A percentile compares a stretch with the other conserved stretches of the same genome.
Conservation (phyloP, 345 rosid genomes). For the Heritiera fomes region DNA sequence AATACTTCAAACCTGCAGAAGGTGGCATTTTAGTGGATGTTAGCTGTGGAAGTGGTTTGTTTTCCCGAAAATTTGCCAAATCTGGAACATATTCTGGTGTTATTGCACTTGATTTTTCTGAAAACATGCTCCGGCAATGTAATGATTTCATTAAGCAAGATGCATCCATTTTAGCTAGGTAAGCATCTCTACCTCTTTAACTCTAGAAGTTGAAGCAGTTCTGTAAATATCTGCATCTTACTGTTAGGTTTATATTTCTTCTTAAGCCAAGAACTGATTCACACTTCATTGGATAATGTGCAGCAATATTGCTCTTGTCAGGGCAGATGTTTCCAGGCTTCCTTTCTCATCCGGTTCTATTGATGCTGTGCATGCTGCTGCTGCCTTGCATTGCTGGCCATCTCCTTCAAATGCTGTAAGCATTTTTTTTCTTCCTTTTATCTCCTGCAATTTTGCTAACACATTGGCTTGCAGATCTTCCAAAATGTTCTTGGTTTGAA, state of each 20-base stretch:
- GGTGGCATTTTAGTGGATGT: conserved; percentile 90
- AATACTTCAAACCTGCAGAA: conserved; percentile 70
- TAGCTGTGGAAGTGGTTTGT: conserved; percentile 95
- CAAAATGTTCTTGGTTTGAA: not conserved
- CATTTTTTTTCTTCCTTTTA: conserved; percentile 11
- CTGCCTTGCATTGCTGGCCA: conserved; percentile 96
- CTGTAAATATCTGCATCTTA: not conserved
- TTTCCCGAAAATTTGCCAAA: conserved; percentile 82
- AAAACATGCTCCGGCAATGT: conserved; percentile 95
- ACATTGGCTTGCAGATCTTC: conserved; percentile 9
- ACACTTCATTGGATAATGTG: conserved; percentile 22
- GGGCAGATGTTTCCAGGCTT: conserved; percentile 91
- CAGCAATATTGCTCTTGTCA: conserved; percentile 84
- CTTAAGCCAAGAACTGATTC: conserved; percentile 21
- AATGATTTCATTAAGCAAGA: conserved; percentile 79
- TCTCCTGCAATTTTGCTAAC: conserved; percentile 4
- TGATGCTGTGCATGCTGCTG: conserved; percentile 96
- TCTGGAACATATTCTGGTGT: conserved; percentile 75
- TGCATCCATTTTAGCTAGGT: conserved; percentile 40
- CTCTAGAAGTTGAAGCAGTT: conserved; percentile 4
- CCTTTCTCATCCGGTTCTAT: conserved; percentile 80
- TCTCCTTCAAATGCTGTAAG: conserved; percentile 91
- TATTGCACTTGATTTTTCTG: conserved; percentile 91
- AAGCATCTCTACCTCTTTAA: conserved; percentile 22
- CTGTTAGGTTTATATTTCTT: not conserved